A percentile compares a stretch with the other conserved stretches of the same genome.
Conservation (phyloP, 768 basidiomycete species). For the Jaapia argillacea region DNA sequence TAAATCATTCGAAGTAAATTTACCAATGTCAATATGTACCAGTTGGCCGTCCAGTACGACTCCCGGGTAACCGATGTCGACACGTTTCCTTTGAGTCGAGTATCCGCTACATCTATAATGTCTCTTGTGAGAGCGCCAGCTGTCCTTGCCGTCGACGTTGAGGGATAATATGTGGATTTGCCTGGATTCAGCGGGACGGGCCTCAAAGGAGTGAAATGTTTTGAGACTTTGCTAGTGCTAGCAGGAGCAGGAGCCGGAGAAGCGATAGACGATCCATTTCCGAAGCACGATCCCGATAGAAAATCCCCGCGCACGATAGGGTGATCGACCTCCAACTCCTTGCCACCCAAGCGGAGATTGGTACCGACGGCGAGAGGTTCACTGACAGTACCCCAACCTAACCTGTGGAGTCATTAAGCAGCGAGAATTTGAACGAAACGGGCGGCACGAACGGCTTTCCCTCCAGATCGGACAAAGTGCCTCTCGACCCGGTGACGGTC, state of each 20-base stretch:
- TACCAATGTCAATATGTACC: slow-evolving; percentile 30
- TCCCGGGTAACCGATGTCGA: slow-evolving; percentile 10
- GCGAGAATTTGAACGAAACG: background rate
- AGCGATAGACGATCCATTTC: slow-evolving; percentile 15
- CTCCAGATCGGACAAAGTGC: slow-evolving; percentile 49
- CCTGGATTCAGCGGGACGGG: slow-evolving; percentile 19
- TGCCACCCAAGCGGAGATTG: slow-evolving; percentile 35
- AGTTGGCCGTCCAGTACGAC: slow-evolving; percentile 61
- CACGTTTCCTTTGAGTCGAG: slow-evolving; percentile 6
- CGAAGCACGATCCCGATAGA: slow-evolving; percentile 58
- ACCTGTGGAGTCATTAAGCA: slow-evolving; percentile 22
- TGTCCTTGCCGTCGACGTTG: background rate
- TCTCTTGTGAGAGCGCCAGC: background rate
- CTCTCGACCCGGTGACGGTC: slow-evolving; percentile 31
- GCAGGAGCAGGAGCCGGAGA: slow-evolving; percentile 8
- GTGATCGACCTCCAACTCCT: slow-evolving; percentile 59
- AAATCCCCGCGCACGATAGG: slow-evolving; percentile 43
- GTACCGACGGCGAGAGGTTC: slow-evolving; percentile 24
- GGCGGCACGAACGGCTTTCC: slow-evolving; percentile 46
- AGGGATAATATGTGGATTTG: no score
- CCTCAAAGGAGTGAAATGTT: slow-evolving; percentile 19
- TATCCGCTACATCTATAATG: background rate
- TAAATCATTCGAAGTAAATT: slow-evolving; percentile 1
- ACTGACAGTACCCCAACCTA: slow-evolving; percentile 39
- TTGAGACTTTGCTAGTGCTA: slow-evolving; percentile 20